Conservation (phyloP, 495 filamentous ascomycete genomes). For the Neurospora sp. region DNA sequence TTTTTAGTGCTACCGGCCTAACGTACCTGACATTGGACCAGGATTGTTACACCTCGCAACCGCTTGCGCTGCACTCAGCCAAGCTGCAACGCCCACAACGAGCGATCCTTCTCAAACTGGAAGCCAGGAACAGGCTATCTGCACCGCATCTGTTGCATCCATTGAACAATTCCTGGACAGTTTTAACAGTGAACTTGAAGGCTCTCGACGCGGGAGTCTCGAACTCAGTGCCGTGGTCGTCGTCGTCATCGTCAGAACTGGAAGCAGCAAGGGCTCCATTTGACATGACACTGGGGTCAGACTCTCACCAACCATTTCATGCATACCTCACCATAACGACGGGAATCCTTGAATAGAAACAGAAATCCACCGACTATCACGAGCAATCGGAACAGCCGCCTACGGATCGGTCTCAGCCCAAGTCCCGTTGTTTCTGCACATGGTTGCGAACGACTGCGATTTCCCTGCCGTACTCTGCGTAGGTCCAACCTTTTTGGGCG, state of each 20-base stretch:
- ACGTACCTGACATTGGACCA: too few relatives aligned
- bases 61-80: too few relatives aligned
- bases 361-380: background rate
- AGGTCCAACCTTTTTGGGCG: background rate
- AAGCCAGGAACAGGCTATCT: background rate
- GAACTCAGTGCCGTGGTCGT: background rate
- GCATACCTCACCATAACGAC: background rate
- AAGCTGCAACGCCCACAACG: background rate
- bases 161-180: background rate
- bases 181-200: background rate
- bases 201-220: background rate
- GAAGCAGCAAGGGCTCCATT: background rate
- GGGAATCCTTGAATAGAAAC: background rate
- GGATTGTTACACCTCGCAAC: too few relatives aligned
- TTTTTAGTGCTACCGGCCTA: too few relatives aligned
- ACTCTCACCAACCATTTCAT: background rate
- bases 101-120: background rate
- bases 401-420: background rate
- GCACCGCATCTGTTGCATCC: background rate
- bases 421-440: background rate
- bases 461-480: background rate
- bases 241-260: background rate
- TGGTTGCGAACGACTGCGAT: background rate
- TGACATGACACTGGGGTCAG: background rate
- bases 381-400: background rate